Evolutionary conservation across 345 rosid species (phyloP).

Genomic region (Syzygium oleosum): DNA sequence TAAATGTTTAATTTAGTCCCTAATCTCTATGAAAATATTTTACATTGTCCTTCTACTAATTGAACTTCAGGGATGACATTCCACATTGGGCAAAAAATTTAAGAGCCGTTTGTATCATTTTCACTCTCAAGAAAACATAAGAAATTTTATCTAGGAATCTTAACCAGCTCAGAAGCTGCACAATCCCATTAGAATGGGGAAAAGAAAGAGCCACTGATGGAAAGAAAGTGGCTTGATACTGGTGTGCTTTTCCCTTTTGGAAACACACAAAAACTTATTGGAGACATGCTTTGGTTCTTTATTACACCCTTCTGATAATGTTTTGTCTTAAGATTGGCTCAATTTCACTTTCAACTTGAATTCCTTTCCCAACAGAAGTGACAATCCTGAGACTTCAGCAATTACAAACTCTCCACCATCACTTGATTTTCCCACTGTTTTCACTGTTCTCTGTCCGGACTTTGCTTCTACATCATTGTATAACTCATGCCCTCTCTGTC

Average conservation of each 20-base stretch:
- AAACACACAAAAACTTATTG: background rate
- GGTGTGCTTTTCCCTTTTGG: background rate
- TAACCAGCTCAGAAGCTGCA: background rate
- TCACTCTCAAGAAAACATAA: background rate
- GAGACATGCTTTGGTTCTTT: background rate
- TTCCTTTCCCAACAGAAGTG: constrained; percentile 24
- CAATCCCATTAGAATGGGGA: background rate
- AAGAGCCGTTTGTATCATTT: too few species aligned
- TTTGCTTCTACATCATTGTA: background rate
- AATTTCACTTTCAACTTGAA: constrained; percentile 30
- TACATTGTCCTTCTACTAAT: too few species aligned
- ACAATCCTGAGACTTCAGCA: background rate
- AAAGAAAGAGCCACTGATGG: background rate
- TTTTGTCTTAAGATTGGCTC: background rate
- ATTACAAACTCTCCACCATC: background rate
- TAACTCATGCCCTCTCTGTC: constrained; percentile 20
- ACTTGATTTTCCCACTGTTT: background rate
- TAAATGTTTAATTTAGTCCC: too few species aligned
- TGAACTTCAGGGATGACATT: too few species aligned
- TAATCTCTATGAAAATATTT: too few species aligned
- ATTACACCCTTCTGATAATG: background rate
- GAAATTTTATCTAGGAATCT: background rate
- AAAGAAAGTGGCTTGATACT: background rate
- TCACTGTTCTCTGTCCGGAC: background rate
- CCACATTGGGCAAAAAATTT: too few species aligned